Evolutionary conservation across 169 alveolate genomes (phyloP), one percentile per base, ranked within the genome.

Genomic region (Cryptosporidium ubiquitum): DNA sequence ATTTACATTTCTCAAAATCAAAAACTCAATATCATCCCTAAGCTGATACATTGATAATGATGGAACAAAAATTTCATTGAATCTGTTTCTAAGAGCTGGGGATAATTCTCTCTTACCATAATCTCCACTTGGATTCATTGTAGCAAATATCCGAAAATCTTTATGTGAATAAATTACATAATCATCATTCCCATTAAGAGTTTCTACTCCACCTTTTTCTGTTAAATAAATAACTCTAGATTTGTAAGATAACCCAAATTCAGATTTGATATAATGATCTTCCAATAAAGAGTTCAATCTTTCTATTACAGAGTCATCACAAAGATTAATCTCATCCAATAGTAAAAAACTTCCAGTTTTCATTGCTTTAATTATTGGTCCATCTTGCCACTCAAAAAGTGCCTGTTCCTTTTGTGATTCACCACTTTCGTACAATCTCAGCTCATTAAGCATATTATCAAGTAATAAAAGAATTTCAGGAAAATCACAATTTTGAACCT

Each of bases 101-200:
- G 99, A 96, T 23, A 99, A 95, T 92, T 99, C 99, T 91, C 98
- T 96, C 95, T 99, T 99, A 23, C 99, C 99, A 92, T 95, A 98
- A 93, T 98, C 99, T 29, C 99, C 99, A 39, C 99, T 97, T 44
- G 99, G 99, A 91, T 98, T 98, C 99, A 99, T 99, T 18, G 99
- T 98, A n/a, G 99, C 99, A 58, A 98, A 94, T 40, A 98, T 94
- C 26, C 97, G 94, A 92, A 99, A 99, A 52, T 94, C 93, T 29
- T 93, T 94, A 86, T 97, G 97, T 5, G 98, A 99, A 58, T 91
- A 92, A 40, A 97, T 85, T 69, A 85, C 92, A 33, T 92, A 86
- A n/a, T 94, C 94, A n/a, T 92, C 74, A 51, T 92, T 91, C 1
- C 75, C 85, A 1, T 40, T 33, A 37, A 31, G 14, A 68, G 55